Conservation (phyloP, 768 basidiomycete species). For the Fistulinella prunicolor region DNA sequence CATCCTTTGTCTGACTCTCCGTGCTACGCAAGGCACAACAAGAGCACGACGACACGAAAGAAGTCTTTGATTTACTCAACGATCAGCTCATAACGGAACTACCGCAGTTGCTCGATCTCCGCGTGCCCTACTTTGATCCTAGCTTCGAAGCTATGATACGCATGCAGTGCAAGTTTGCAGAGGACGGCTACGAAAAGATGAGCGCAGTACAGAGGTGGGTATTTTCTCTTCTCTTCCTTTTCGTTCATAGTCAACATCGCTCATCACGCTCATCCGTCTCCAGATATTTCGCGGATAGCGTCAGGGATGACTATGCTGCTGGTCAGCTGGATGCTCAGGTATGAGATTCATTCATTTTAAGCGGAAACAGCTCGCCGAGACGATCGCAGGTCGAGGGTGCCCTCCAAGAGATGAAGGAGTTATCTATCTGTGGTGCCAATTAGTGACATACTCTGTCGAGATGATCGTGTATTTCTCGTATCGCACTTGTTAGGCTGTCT, state of each 20-base stretch:
- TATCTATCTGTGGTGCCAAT: conserved; percentile 84
- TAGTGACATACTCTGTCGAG: conserved; percentile 9
- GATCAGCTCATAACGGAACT: conserved; percentile 88
- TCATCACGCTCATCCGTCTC: neutral
- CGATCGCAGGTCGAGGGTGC: conserved; percentile 80
- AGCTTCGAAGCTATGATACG: conserved; percentile 99
- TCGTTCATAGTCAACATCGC: neutral
- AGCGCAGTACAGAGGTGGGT: conserved; percentile 84
- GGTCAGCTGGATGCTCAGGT: conserved; percentile 95
- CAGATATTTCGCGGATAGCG: conserved; percentile 86
- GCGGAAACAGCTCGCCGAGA: neutral
- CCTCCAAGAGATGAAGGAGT: conserved; percentile 94
- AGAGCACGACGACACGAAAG: conserved; percentile 93
- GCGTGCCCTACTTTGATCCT: conserved; percentile 97
- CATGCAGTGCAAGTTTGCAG: conserved; percentile 96
- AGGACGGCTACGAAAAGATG: conserved; percentile 97
- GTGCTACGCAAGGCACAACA: conserved; percentile 77
- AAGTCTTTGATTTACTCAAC: conserved; percentile 91
- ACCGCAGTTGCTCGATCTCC: conserved; percentile 89
- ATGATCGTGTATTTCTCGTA: conserved; percentile 7
- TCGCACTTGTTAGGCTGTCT: neutral
- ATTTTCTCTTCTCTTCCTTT: neutral
- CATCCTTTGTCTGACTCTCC: no score
- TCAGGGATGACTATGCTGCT: conserved; percentile 95
- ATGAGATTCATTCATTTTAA: conserved; percentile 5